Conservation (phyloP, 305 asterid genomes). For the Nicotiana rustica region DNA sequence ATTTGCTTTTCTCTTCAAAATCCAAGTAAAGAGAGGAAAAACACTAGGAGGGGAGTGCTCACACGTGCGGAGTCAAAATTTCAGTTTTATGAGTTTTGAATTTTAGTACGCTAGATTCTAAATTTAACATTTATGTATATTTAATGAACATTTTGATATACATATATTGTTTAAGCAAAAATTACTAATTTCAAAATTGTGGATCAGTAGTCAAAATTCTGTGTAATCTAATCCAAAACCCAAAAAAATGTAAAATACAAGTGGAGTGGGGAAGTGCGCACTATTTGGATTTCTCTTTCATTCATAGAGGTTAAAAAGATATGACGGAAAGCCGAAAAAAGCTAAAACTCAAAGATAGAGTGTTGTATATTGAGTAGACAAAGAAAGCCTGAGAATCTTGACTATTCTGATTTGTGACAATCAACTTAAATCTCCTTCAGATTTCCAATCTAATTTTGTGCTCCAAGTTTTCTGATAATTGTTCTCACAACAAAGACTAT, state of each 20-base stretch:
- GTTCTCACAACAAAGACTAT: neutral
- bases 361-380: conserved; percentile 20
- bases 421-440: conserved; percentile 31
- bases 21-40: neutral
- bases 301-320: neutral
- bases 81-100: no score
- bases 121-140: no score
- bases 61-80: no score
- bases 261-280: conserved; percentile 30
- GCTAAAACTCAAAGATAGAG: conserved; percentile 17
- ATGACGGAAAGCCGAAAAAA: conserved; percentile 32
- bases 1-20: neutral
- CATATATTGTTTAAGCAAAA: no score
- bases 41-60: neutral
- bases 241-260: neutral
- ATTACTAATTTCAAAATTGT: neutral
- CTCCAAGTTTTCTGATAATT: neutral
- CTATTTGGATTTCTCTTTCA: conserved; percentile 11
- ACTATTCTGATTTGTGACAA: conserved; percentile 35
- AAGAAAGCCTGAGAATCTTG: conserved; percentile 47
- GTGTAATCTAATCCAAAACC: no score
- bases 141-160: no score
- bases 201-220: neutral
- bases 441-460: conserved; percentile 32
- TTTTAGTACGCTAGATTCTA: no score